Base-by-base conservation (phyloP, 345 rosid species). In the Orychophragmus violaceus region DNA sequence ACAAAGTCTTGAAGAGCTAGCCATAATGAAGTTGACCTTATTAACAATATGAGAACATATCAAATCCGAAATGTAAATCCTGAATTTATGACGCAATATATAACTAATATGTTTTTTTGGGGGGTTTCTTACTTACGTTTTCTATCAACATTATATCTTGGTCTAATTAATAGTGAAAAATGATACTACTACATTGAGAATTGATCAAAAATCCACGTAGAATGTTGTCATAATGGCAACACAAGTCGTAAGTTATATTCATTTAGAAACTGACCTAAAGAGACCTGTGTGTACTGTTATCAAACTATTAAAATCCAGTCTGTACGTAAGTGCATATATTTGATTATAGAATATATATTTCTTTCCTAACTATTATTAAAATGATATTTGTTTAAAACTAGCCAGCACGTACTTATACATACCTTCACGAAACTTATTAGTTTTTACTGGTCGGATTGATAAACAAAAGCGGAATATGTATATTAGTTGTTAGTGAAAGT, bases 171-270 rank as follows among this genome's bases (percentile, higher is more conserved):
- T 37, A 8, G 9, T 8, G 13, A 35, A 12, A 5, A 37, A 13
- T n/a, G 14, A 36, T 5, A 13, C 16, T n/a, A 5, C 42, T 42
- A 16, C 2, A 6, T 42, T 42, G 48, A 42, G 10, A 42, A 42
- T 16, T 1, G 48, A 42, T 42, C 48, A 1, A 42, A 7, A 42
- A 6, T 45, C 23, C 48, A 19, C 6, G 13, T 45, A 19, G 23
- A 4, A 10, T 52, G 59, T 53, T 53, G 59, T 17, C 37, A 53
- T 53, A 53, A 54, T 54, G 59, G 39, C 58, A 52, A 51, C 58
- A 52, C 5, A 16, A 3, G 19, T 41, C n/a, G 19, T 2, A 17
- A 52, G 14, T 44, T 44, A 8, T 17, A 8, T 17, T 44, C 17
- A 44, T 44, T 44, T 8, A 12, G 51, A 25, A 19, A 44, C 49